Conservation (phyloP, 768 basidiomycete genomes). For the Agrocybe praecox region DNA sequence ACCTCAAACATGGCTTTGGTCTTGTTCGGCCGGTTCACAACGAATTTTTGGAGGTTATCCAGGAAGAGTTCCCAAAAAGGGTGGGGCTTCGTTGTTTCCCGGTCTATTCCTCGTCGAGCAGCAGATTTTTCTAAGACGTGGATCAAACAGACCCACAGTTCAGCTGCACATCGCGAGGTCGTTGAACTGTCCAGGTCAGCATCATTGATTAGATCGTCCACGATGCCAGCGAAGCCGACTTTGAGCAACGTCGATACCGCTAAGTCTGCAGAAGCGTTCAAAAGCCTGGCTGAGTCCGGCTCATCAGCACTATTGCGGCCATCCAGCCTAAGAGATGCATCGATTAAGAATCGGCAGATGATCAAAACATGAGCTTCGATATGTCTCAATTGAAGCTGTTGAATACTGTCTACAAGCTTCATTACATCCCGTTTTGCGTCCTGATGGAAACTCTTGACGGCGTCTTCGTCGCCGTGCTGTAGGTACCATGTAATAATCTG, state of each 20-base stretch:
- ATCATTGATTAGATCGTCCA: slow-evolving; percentile 38
- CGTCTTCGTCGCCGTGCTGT: slow-evolving; percentile 33
- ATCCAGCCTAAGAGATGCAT: slow-evolving; percentile 47
- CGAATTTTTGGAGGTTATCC: slow-evolving; percentile 16
- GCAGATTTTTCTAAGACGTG: slow-evolving; percentile 46
- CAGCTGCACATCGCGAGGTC: slow-evolving; percentile 47
- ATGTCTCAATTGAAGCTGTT: slow-evolving; percentile 32
- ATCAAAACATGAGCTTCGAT: slow-evolving; percentile 43
- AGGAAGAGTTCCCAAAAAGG: slow-evolving; percentile 51
- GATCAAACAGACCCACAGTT: slow-evolving; percentile 77
- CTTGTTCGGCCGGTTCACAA: slow-evolving; percentile 29
- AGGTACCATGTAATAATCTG: slow-evolving; percentile 51
- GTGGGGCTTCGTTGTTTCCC: slow-evolving; percentile 20
- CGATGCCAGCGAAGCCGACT: slow-evolving; percentile 50
- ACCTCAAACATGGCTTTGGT: slow-evolving; percentile 26
- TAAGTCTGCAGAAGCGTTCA: slow-evolving; percentile 32
- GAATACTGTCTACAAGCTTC: slow-evolving; percentile 39
- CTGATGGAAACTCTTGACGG: slow-evolving; percentile 27
- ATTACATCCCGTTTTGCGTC: slow-evolving; percentile 38
- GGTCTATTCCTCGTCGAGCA: slow-evolving; percentile 15
- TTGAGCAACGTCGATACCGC: slow-evolving; percentile 56
- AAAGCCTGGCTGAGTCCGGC: slow-evolving; percentile 3
- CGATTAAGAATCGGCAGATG: slow-evolving; percentile 67
- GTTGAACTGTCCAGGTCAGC: slow-evolving; percentile 36
- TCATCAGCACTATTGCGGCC: slow-evolving; percentile 17